A percentile compares a stretch with the other conserved stretches of the same genome.
Evolutionary conservation across 108 stramenopile species (phyloP).

Genomic region (Skeletonema tropicum): DNA sequence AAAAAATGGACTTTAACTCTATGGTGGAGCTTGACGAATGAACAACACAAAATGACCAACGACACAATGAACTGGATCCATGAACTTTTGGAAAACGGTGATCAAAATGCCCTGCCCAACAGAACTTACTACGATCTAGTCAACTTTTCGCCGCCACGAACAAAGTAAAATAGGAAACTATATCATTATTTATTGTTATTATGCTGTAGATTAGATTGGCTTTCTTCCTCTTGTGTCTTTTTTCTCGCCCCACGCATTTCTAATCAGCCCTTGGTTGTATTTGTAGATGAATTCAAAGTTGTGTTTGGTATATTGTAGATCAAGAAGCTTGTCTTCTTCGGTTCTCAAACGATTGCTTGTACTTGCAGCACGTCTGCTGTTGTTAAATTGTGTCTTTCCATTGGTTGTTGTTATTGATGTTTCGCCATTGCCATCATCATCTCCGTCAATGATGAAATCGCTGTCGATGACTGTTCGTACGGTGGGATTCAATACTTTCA

Average conservation of each 20-base stretch:
- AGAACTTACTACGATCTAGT: constrained; percentile 28
- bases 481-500: constrained; percentile 26
- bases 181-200: constrained; percentile 1
- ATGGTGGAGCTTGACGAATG: constrained; percentile 24
- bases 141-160: constrained; percentile 10
- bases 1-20: constrained; percentile 26
- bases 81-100: constrained; percentile 15
- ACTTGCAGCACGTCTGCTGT: constrained; percentile 34
- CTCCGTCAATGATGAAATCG: constrained; percentile 14
- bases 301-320: constrained; percentile 27
- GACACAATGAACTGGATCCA: constrained; percentile 28
- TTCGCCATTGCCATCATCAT: constrained; percentile 7
- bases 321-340: constrained; percentile 46
- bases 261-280: constrained; percentile 47
- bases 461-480: constrained; percentile 17
- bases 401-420: background rate
- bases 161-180: background rate
- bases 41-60: background rate
- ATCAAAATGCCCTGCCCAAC: constrained; percentile 2
- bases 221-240: constrained; percentile 1
- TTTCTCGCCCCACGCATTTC: constrained; percentile 35
- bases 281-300: constrained; percentile 37
- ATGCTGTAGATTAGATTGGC: constrained; percentile 1
- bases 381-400: constrained; percentile 21
- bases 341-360: constrained; percentile 34